phyloP scores from a whole-genome alignment of 2,329 filamentous ascomycete genomes.

The Sphaerulina musiva region DNA sequence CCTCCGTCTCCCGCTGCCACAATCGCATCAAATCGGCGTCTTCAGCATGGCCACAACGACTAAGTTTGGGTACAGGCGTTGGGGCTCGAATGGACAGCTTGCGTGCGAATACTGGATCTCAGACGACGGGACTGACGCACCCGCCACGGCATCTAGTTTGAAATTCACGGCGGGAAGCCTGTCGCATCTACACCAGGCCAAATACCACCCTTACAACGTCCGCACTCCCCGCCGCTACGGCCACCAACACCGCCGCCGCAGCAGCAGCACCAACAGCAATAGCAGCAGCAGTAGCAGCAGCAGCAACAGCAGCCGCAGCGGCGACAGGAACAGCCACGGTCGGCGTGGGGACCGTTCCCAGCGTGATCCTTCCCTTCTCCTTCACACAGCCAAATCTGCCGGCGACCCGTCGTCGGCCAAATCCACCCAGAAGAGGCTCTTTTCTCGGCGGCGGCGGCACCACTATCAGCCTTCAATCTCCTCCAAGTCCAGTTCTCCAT shows the following conservation, averaged over 20 bases:
- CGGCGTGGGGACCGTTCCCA: slow-evolving; percentile 2
- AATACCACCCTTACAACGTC: slow-evolving; percentile 2
- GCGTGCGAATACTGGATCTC: slow-evolving; percentile 17
- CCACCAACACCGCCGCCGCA: background rate
- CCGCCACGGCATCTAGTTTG: slow-evolving; percentile 4
- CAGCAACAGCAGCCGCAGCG: background rate
- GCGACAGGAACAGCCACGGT: slow-evolving; percentile 3
- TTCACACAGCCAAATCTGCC: slow-evolving; percentile 10
- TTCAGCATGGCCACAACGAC: slow-evolving; percentile 9
- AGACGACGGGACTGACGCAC: slow-evolving; percentile 8
- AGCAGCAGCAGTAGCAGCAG: slow-evolving; percentile 3
- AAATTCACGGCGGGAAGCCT: slow-evolving; percentile 17
- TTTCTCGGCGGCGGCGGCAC: slow-evolving; percentile 1
- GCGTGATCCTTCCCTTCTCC: slow-evolving; percentile 4
- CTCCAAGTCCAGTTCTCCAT: slow-evolving; percentile 11
- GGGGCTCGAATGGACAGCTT: slow-evolving; percentile 11
- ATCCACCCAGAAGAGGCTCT: slow-evolving; percentile 8
- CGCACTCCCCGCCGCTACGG: background rate
- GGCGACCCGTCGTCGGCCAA: slow-evolving; percentile 4
- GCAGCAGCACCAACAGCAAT: background rate
- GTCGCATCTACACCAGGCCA: slow-evolving; percentile 8
- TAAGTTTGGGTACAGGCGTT: slow-evolving; percentile 15
- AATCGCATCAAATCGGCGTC: background rate
- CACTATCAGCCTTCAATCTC: slow-evolving; percentile 12
- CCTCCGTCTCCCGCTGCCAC: background rate